These are phyloP conservation scores for Inosperma sp. DNA, from an alignment of 768 basidiomycete species.

Conservation along the genomic window DNA sequence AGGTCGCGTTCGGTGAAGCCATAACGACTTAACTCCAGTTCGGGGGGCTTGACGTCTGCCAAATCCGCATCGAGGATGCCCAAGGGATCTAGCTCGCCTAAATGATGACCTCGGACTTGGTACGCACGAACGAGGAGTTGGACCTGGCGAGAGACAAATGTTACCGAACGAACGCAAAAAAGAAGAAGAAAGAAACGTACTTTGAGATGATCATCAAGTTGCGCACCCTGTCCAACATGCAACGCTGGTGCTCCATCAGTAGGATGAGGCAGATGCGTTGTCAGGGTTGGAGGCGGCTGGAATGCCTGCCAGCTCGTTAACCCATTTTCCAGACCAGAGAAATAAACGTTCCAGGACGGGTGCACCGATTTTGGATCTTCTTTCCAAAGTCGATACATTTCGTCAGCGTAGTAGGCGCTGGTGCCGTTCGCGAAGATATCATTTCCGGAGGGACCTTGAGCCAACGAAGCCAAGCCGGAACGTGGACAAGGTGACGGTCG, in stretches of 20 bases:
- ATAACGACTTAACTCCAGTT: slow-evolving; percentile 91
- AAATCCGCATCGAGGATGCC: slow-evolving; percentile 91
- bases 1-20: slow-evolving; percentile 94
- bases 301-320: slow-evolving; percentile 76
- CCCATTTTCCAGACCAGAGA: slow-evolving; percentile 88
- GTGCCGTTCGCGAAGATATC: slow-evolving; percentile 91
- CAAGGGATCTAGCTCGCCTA: slow-evolving; percentile 93
- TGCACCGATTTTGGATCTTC: slow-evolving; percentile 91
- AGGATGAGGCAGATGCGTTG: slow-evolving; percentile 56
- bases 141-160: slow-evolving; percentile 48
- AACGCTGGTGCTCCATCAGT: slow-evolving; percentile 79
- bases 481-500: neutral
- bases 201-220: slow-evolving; percentile 93
- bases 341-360: slow-evolving; percentile 91
- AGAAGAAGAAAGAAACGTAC: slow-evolving; percentile 36
- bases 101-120: slow-evolving; percentile 97
- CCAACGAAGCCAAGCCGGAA: slow-evolving; percentile 15
- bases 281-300: slow-evolving; percentile 63
- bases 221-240: slow-evolving; percentile 61
- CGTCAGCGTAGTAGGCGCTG: slow-evolving; percentile 92
- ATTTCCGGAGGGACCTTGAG: slow-evolving; percentile 58
- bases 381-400: slow-evolving; percentile 93
- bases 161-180: slow-evolving; percentile 7
- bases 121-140: slow-evolving; percentile 98
- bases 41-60: slow-evolving; percentile 70